Evolutionary conservation across 2,329 filamentous ascomycete genomes (phyloP), one percentile per base, ranked within the genome.

Genomic region (Phialophora chinensis): DNA sequence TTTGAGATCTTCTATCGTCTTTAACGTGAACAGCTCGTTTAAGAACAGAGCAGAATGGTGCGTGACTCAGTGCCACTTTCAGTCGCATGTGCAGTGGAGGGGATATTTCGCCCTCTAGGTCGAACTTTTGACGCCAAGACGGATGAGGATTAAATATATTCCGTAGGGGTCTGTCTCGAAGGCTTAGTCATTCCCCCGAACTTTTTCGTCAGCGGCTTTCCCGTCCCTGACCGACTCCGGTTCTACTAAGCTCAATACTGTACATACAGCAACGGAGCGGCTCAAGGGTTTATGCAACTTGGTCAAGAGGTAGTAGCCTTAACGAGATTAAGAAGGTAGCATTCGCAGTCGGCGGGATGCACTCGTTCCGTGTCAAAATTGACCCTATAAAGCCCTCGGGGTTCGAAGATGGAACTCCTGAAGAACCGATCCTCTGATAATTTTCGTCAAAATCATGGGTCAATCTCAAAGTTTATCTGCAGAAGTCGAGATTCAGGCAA

Each of bases 391-490:
- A 44, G 38, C 6, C 17, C 38, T 7, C 6, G 20, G 20, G 17
- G 17, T 44, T 44, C 6, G 17, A 44, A 42, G 5, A 6, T 44
- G 14, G 38, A 44, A n/a, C 38, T 44, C 5, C 1, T 44, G 38
- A 20, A n/a, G n/a, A n/a, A 7, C 14, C 1, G 8, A 20, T n/a
- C 38, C 7, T 44, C 17, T 44, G 8, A 23, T 12, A 50, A 4
- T 17, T 27, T 52, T 10, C 12, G 27, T 20, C 49, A 27, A 11
- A 27, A 29, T 52, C 25, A 57, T 57, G 55, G 55, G 55, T 14
- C 55, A 42, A 57, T 57, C 55, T 57, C 55, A 57, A 57, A 57
- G 55, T 42, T 17, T 57, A 20, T 57, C 55, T 17, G 42, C 55
- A 33, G 31, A 57, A 20, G 33, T 57, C 55, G 55, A 57, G 33